Evolutionary conservation across 306 rosid genomes (phyloP).

Genomic region (Prunus davidiana): DNA sequence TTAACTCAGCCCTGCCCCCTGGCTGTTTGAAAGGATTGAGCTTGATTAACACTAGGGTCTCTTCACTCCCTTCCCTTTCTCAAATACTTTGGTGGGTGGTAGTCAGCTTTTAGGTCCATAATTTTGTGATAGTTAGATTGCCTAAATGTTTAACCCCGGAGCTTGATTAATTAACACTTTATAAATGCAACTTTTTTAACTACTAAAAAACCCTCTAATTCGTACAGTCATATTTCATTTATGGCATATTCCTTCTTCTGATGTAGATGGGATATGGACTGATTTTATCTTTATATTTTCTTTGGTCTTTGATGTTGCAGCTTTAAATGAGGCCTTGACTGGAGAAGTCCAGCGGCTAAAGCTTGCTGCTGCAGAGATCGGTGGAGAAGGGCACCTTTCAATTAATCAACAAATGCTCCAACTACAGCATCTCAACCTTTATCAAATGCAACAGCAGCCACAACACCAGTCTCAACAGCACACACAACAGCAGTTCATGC

Average conservation of each 20-base stretch:
- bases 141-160: neutral
- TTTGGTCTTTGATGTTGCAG: conserved; percentile 36
- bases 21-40: neutral
- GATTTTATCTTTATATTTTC: neutral
- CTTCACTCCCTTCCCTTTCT: neutral
- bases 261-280: conserved; percentile 4
- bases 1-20: neutral
- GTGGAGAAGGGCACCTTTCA: conserved; percentile 54
- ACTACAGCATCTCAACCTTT: conserved; percentile 45
- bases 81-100: neutral
- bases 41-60: neutral
- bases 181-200: too few species aligned
- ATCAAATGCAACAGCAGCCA: conserved; percentile 35
- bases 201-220: neutral
- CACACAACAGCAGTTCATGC: conserved; percentile 30
- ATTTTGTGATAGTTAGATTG: neutral
- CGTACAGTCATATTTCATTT: neutral
- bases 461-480: conserved; percentile 32
- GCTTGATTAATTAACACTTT: neutral
- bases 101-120: neutral
- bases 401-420: conserved; percentile 57
- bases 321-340: conserved; percentile 72
- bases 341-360: conserved; percentile 71
- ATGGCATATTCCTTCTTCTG: neutral
- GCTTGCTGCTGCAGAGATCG: conserved; percentile 44